phyloP scores from a whole-genome alignment of 768 basidiomycete genomes.

The Phlebiopsis flavidoalba region DNA sequence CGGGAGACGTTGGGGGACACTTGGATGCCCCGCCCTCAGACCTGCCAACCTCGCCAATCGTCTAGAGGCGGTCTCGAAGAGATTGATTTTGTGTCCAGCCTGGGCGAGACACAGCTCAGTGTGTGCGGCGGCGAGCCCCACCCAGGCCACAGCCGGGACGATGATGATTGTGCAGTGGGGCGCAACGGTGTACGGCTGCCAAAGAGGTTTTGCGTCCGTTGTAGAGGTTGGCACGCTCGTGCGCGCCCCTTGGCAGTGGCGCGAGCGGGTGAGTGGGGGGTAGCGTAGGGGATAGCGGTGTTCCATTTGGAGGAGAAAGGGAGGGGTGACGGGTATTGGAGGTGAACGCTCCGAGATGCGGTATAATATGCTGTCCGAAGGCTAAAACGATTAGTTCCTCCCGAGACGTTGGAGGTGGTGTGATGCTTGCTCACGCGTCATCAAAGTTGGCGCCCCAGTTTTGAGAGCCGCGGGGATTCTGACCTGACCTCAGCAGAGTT shows the following conservation, averaged over 20 bases:
- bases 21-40: slow-evolving; percentile 40
- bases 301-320: not conserved
- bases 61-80: slow-evolving; percentile 33
- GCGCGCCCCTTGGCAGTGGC: slow-evolving; percentile 17
- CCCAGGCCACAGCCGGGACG: slow-evolving; percentile 39
- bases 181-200: no score
- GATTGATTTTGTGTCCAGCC: slow-evolving; percentile 34
- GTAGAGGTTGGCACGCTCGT: slow-evolving; percentile 19
- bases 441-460: not conserved
- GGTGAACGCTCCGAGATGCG: not conserved
- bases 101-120: slow-evolving; percentile 33
- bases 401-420: no score
- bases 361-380: not conserved
- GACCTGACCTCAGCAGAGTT: not conserved
- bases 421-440: not conserved
- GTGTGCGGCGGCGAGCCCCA: slow-evolving; percentile 35
- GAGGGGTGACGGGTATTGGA: not conserved
- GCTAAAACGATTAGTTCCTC: not conserved
- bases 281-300: not conserved
- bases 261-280: slow-evolving; percentile 11
- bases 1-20: slow-evolving; percentile 36
- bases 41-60: slow-evolving; percentile 37
- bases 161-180: slow-evolving; percentile 35
- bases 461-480: not conserved
- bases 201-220: slow-evolving; percentile 27